These are phyloP conservation scores for Thalassia testudinum DNA, from an alignment of 116 monocot species.

Conservation along the genomic window DNA sequence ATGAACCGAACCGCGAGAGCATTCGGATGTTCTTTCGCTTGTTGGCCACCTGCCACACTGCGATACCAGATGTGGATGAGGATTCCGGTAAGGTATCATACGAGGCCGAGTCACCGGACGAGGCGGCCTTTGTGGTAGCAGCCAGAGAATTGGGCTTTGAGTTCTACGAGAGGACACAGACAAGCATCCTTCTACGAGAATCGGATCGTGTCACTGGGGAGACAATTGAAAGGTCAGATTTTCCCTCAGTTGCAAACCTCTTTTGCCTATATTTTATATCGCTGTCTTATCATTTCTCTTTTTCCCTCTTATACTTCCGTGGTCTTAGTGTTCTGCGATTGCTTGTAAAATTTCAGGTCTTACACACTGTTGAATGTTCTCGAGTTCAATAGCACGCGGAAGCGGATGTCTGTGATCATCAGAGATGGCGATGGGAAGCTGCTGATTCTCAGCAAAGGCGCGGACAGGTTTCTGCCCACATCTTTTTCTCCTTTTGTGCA, in stretches of 20 bases:
- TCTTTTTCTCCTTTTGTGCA: slow-evolving; percentile 38
- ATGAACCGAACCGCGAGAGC: slow-evolving; percentile 25
- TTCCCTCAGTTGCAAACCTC: too few relatives aligned
- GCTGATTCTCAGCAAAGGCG: slow-evolving; percentile 71
- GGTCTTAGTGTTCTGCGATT: too few relatives aligned
- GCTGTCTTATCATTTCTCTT: too few relatives aligned
- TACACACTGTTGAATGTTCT: slow-evolving; percentile 75
- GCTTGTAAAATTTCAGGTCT: slow-evolving; percentile 44
- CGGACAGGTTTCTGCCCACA: slow-evolving; percentile 41
- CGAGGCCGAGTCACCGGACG: slow-evolving; percentile 92
- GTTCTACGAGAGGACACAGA: slow-evolving; percentile 63
- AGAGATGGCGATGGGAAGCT: slow-evolving; percentile 36
- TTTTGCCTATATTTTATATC: too few relatives aligned
- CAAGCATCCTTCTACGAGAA: slow-evolving; percentile 42
- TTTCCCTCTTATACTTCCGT: too few relatives aligned
- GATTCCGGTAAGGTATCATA: slow-evolving; percentile 35
- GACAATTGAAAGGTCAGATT: slow-evolving; percentile 29
- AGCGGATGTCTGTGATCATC: slow-evolving; percentile 83
- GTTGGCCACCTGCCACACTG: slow-evolving; percentile 75
- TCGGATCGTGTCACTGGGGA: slow-evolving; percentile 28
- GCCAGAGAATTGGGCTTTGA: slow-evolving; percentile 71
- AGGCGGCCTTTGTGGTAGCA: slow-evolving; percentile 75
- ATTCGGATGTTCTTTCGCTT: slow-evolving; percentile 43
- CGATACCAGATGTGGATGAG: slow-evolving; percentile 62
- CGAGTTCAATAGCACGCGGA: slow-evolving; percentile 75